Base-by-base conservation (phyloP, 2,329 filamentous ascomycete genomes). In the Chalara sp. region DNA sequence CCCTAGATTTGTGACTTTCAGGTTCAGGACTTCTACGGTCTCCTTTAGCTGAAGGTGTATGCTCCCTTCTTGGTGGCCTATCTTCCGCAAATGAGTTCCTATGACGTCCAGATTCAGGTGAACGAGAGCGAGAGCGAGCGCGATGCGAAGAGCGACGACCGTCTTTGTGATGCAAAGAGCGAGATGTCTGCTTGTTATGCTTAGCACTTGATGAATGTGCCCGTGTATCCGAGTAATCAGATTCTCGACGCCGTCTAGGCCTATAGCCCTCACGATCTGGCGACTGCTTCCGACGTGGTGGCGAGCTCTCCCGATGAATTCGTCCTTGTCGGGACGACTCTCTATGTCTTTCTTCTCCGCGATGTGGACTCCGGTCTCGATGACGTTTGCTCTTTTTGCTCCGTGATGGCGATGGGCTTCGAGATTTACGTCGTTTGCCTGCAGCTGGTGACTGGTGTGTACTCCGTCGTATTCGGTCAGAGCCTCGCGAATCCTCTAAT, bases 361-460 rank as follows among this genome's bases (percentile, higher is more conserved):
- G 43, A 29, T 21, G 28, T 44, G 63, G 64, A 50, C 65, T 67
- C 32, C 58, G 62, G n/a, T 37, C 35, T 37, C 46, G 63, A 64
- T 48, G 49, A 48, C 28, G 49, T n/a, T 37, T 37, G 35, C 35
- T 37, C 35, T 37, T 37, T n/a, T 65, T 63, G 45, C 58, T 62
- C 46, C 64, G 63, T 47, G 53, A 44, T 33, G 59, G 60, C 21
- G 65, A 67, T 40, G 62, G 61, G 43, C 64, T 66, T 48, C 64
- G 60, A 54, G 55, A 64, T 56, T 63, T 65, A 39, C 64, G 60
- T 46, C 65, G 63, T 57, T 66, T 67, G 35, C 48, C 55, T 49
- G 61, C 61, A 50, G 63, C 63, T 53, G 62, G 63, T 21, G 63
- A 65, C 31, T 61, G 61, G 42, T 61, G 55, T 8, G 53, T 54